Conservation (phyloP, 31 red algal species). For the Odonthalia washingtoniensis region DNA sequence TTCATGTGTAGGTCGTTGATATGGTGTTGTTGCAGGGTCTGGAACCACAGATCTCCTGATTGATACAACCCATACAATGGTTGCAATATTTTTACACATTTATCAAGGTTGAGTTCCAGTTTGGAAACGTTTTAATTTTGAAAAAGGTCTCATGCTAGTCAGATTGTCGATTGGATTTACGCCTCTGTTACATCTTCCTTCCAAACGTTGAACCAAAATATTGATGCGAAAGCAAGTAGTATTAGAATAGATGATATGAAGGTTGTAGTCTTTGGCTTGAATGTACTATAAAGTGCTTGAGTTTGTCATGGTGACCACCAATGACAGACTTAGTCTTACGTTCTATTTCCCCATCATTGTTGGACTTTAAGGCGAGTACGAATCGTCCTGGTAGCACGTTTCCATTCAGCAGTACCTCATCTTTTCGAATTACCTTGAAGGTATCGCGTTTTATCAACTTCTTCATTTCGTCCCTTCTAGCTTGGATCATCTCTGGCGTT, state of each 20-base stretch:
- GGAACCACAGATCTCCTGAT: slow-evolving; percentile 39
- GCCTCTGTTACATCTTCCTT: slow-evolving; percentile 45
- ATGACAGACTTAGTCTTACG: slow-evolving; percentile 41
- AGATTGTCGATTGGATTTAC: slow-evolving; percentile 42
- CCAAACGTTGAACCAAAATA: slow-evolving; percentile 28
- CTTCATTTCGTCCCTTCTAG: slow-evolving; percentile 10
- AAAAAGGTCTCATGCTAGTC: slow-evolving; percentile 28
- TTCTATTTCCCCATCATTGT: slow-evolving; percentile 24
- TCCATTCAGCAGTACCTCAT: slow-evolving; percentile 39
- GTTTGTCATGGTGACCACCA: slow-evolving; percentile 4
- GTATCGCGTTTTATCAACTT: slow-evolving; percentile 27
- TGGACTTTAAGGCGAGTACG: slow-evolving; percentile 39
- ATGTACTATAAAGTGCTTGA: slow-evolving; percentile 54
- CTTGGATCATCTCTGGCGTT: too few relatives aligned
- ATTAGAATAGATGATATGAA: slow-evolving; percentile 23
- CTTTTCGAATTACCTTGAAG: slow-evolving; percentile 27
- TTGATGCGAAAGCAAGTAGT: slow-evolving; percentile 9
- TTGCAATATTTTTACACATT: slow-evolving; percentile 32
- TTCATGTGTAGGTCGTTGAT: slow-evolving; percentile 3
- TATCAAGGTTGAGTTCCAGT: slow-evolving; percentile 31
- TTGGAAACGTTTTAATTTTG: slow-evolving; percentile 28
- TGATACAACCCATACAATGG: slow-evolving; percentile 41
- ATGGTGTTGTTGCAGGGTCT: slow-evolving; percentile 31
- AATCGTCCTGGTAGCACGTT: slow-evolving; percentile 50
- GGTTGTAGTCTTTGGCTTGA: slow-evolving; percentile 28